Evolutionary conservation across 768 basidiomycete species (phyloP).

Genomic region (Galerina sulciceps): DNA sequence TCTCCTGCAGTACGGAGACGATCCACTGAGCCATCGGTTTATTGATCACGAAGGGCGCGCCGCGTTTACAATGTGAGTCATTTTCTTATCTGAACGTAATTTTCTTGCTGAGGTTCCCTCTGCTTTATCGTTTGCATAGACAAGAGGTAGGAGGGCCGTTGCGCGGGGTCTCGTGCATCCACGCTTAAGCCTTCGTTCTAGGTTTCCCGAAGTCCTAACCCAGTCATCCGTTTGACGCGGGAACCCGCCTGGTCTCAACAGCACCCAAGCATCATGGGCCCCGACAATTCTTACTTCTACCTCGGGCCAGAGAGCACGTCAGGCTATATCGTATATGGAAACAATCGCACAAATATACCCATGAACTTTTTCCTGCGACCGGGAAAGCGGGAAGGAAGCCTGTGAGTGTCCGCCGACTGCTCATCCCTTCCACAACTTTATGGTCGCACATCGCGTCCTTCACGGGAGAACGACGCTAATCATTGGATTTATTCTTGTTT

Average conservation of each 20-base stretch:
- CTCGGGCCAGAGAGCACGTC: constrained; percentile 66
- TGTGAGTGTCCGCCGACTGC: constrained; percentile 46
- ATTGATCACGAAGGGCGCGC: constrained; percentile 65
- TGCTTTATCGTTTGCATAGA: constrained; percentile 4
- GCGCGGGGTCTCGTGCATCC: not conserved
- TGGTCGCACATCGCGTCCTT: not conserved
- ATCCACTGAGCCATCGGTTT: constrained; percentile 63
- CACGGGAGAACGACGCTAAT: not conserved
- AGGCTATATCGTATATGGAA: constrained; percentile 74
- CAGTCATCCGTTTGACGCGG: constrained; percentile 65
- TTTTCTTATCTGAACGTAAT: not conserved
- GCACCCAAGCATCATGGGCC: constrained; percentile 78
- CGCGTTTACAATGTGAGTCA: constrained; percentile 72
- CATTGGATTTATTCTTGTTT: not conserved
- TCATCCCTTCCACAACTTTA: not conserved
- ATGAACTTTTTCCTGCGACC: constrained; percentile 61
- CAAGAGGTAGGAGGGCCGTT: constrained; percentile 12
- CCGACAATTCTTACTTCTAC: constrained; percentile 76
- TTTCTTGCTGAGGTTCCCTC: not conserved
- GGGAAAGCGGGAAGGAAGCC: constrained; percentile 63
- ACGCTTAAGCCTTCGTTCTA: constrained; percentile 18
- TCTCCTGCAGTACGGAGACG: constrained; percentile 67
- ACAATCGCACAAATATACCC: constrained; percentile 51
- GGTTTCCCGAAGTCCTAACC: constrained; percentile 51
- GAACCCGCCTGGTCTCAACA: constrained; percentile 70